Evolutionary conservation across 2,329 filamentous ascomycete species (phyloP).

Genomic region (Waltergamsia citrina): DNA sequence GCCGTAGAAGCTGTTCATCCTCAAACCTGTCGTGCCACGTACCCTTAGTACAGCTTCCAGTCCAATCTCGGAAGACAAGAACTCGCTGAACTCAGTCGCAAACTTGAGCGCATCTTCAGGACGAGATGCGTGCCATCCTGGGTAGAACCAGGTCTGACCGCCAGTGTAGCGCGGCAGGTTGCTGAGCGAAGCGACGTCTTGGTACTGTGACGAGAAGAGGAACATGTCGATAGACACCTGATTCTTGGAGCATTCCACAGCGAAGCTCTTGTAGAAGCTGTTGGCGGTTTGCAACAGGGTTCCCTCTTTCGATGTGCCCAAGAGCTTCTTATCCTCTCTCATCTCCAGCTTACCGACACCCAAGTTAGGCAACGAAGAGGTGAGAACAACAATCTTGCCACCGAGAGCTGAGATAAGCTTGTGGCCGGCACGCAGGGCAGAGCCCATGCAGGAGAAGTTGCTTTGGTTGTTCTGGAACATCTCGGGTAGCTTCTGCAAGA

Average conservation of each 20-base stretch:
- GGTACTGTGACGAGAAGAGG: slow-evolving; percentile 89
- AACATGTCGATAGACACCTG: slow-evolving; percentile 99
- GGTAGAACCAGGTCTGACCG: slow-evolving; percentile 97
- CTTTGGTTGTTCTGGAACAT: slow-evolving; percentile 97
- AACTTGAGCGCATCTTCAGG: slow-evolving; percentile 97
- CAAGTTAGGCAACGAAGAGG: slow-evolving; percentile 80
- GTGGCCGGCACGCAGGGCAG: slow-evolving; percentile 83
- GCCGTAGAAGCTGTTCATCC: slow-evolving; percentile 97
- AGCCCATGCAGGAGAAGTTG: slow-evolving; percentile 87
- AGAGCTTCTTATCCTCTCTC: slow-evolving; percentile 90
- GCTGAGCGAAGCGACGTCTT: slow-evolving; percentile 92
- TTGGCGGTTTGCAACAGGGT: slow-evolving; percentile 81
- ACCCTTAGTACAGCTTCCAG: slow-evolving; percentile 93
- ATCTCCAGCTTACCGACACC: slow-evolving; percentile 85
- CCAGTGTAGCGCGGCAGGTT: slow-evolving; percentile 94
- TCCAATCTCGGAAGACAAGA: slow-evolving; percentile 92
- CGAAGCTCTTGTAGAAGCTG: slow-evolving; percentile 98
- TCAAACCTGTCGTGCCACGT: slow-evolving; percentile 83
- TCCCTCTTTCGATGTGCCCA: slow-evolving; percentile 90
- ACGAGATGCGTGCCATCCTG: slow-evolving; percentile 90
- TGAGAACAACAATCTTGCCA: slow-evolving; percentile 89
- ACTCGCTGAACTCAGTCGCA: slow-evolving; percentile 92
- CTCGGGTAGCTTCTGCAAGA: slow-evolving; percentile 80
- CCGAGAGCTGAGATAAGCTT: slow-evolving; percentile 92
- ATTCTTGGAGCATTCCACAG: slow-evolving; percentile 97